Conservation (phyloP, 331 rosid genomes). For the Rosa hybrid region DNA sequence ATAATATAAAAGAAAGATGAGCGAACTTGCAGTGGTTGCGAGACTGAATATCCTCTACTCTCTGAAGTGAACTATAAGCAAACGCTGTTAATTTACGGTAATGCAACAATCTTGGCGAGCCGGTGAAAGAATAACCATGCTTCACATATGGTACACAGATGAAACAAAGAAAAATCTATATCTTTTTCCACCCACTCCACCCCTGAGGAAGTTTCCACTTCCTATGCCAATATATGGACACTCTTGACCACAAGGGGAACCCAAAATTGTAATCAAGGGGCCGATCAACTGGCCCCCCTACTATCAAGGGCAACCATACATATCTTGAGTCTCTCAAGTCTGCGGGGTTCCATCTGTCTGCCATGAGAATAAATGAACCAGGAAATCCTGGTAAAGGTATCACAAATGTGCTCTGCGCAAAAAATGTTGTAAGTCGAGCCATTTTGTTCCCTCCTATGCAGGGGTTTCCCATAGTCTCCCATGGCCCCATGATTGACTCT, state of each 20-base stretch:
- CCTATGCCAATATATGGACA: slow-evolving; percentile 94
- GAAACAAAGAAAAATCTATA: slow-evolving; percentile 18
- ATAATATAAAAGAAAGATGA: slow-evolving; percentile 24
- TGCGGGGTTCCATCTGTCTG: slow-evolving; percentile 92
- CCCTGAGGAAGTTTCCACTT: slow-evolving; percentile 89
- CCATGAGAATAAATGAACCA: slow-evolving; percentile 77
- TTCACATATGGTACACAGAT: slow-evolving; percentile 17
- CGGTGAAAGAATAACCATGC: slow-evolving; percentile 38
- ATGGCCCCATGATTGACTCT: slow-evolving; percentile 83
- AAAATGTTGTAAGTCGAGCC: slow-evolving; percentile 72
- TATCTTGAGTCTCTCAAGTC: slow-evolving; percentile 89
- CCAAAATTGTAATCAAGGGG: slow-evolving; percentile 85
- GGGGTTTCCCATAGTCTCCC: slow-evolving; percentile 94
- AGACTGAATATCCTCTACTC: slow-evolving; percentile 24
- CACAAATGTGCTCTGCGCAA: slow-evolving; percentile 89
- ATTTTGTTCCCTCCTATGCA: slow-evolving; percentile 82
- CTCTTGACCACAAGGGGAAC: slow-evolving; percentile 93
- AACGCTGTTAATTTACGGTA: slow-evolving; percentile 30
- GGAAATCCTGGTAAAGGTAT: slow-evolving; percentile 70
- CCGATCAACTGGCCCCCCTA: slow-evolving; percentile 81
- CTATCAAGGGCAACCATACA: slow-evolving; percentile 91
- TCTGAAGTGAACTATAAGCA: slow-evolving; percentile 17
- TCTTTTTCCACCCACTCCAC: slow-evolving; percentile 46
- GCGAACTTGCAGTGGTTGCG: slow-evolving; percentile 25
- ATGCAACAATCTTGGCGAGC: slow-evolving; percentile 27